Percentiles rank a stretch among this genome's conserved stretches.
Conservation (phyloP, 2,329 filamentous ascomycete genomes). For the Colletotrichum filicis region DNA sequence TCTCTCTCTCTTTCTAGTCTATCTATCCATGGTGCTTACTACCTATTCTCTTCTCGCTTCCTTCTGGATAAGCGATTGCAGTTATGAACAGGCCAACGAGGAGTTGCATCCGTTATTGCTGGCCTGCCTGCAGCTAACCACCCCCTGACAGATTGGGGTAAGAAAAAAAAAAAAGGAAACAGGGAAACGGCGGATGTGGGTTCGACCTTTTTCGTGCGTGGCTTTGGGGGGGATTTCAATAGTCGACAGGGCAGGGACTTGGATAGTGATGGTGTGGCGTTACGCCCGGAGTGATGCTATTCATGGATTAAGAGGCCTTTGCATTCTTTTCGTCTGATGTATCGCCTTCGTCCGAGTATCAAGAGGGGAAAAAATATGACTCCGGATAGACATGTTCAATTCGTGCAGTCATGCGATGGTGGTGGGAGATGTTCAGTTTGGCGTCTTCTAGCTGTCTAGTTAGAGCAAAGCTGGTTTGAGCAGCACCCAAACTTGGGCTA, state of each 20-base stretch:
- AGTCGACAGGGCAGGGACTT: background rate
- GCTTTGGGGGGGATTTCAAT: background rate
- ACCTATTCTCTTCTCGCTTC: background rate
- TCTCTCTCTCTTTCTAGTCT: background rate
- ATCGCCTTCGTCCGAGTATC: background rate
- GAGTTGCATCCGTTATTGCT: background rate
- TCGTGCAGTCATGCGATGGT: background rate
- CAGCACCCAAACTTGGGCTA: background rate
- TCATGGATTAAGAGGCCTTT: background rate
- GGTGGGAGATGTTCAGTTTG: background rate
- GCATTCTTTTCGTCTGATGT: background rate
- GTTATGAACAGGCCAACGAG: background rate
- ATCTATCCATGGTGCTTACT: background rate
- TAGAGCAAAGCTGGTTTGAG: background rate
- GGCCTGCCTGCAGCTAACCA: background rate
- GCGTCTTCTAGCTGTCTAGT: background rate
- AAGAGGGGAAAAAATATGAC: background rate
- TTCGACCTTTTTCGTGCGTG: background rate
- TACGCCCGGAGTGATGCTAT: slow-evolving; percentile 24
- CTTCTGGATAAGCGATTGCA: background rate
- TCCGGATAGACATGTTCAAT: background rate
- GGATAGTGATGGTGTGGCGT: slow-evolving; percentile 4
- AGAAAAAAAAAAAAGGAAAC: background rate
- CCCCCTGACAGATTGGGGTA: slow-evolving; percentile 6
- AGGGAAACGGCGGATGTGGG: background rate